Evolutionary conservation across 371 early-diverging fungal species (phyloP), one percentile per base, ranked within the genome.

Genomic region (Phascolomyces articulosus): DNA sequence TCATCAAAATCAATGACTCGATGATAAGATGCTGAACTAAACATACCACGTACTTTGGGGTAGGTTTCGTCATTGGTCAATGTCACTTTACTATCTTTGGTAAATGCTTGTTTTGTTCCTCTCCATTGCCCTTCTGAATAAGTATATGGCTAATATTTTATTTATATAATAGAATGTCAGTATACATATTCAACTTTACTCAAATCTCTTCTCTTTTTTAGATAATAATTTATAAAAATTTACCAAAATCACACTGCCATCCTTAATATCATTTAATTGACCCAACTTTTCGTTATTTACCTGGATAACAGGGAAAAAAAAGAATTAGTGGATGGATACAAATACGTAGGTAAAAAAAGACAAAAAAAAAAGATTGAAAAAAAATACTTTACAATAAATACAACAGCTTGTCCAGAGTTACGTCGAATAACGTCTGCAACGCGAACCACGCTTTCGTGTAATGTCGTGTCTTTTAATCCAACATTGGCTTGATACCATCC

Each of bases 1-100:
- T 86, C 88, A 55, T 91, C 91, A 68, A 93, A 91, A 64, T 93
- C 93, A 26, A 79, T 73, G 8, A 93, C 18, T 6, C 74, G 69
- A 40, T 76, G 75, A 66, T 87, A 85, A 9, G 77, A 73, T 31
- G 71, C 62, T 16, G 68, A 51, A 49, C 68, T 77, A 26, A 79
- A 60, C 34, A 79, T 54, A 7, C 68, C 78, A 10, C 71, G 71
- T 28, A 73, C 66, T 70, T 79, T 79, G 26, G 72, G 47, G 44
- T 61, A 66, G 0, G 77, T 78, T 24, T 81, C 71, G 20, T 79
- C 73, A 11, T 70, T 64, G 13, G 65, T 70, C 28, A 85, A 72
- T 4, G 70, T 26, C 34, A 81, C 67, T 54, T 55, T 44, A 16
- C 58, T 68, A 26, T 67, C 68, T 13, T 40, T 64, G 21, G 72